A percentile compares a stretch with the other conserved stretches of the same genome.
phyloP scores from a whole-genome alignment of 306 rosid genomes.

The Vigna radiata region DNA sequence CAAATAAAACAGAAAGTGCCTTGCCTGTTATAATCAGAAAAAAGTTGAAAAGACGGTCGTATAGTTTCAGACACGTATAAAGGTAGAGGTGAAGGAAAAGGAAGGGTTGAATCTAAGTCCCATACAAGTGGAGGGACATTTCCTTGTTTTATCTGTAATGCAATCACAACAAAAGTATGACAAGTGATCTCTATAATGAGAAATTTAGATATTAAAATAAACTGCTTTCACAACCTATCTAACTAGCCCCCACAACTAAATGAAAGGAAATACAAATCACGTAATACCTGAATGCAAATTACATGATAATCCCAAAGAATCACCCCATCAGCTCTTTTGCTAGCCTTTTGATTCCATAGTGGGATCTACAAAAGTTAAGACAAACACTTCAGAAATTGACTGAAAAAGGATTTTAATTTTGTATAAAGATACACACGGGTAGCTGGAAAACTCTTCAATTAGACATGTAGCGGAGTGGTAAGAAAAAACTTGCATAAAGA shows the following conservation, averaged over 20 bases:
- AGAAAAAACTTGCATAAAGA: neutral
- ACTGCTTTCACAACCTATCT: neutral
- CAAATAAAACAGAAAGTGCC: conserved; percentile 28
- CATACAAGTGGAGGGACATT: conserved; percentile 64
- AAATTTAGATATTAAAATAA: conserved; percentile 13
- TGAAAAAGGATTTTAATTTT: conserved; percentile 16
- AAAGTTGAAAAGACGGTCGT: conserved; percentile 70
- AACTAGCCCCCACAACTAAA: conserved; percentile 12
- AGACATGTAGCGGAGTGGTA: neutral
- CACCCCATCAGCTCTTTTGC: conserved; percentile 76
- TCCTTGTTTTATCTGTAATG: conserved; percentile 60
- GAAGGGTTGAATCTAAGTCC: conserved; percentile 87
- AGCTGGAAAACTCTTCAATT: neutral
- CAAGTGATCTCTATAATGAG: conserved; percentile 31
- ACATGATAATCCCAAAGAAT: conserved; percentile 95
- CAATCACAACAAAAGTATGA: conserved; percentile 42
- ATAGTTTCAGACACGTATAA: conserved; percentile 71
- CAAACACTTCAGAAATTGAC: conserved; percentile 11
- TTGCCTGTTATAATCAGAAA: conserved; percentile 73
- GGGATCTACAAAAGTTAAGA: conserved; percentile 61
- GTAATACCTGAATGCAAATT: conserved; percentile 75
- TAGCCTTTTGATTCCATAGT: conserved; percentile 86
- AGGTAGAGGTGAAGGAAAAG: conserved; percentile 69
- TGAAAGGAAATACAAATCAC: conserved; percentile 31
- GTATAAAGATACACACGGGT: neutral